Evolutionary conservation across 805 yeast species (phyloP).

Genomic region (Zygosaccharomyces pseudorouxii): DNA sequence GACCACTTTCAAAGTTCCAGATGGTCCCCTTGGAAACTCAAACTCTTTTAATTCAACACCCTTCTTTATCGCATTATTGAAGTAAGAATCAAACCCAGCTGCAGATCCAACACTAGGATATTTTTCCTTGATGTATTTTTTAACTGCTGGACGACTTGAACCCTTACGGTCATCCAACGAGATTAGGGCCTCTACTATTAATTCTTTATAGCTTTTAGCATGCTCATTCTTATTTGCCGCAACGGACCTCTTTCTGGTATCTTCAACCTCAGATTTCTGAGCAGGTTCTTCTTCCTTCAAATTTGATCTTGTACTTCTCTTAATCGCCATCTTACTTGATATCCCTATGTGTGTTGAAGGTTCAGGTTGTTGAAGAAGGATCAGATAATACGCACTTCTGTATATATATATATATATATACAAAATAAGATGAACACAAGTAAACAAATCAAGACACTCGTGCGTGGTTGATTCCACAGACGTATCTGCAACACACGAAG

Average conservation of each 20-base stretch:
- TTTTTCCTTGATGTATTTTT: conserved; percentile 63
- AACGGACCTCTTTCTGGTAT: conserved; percentile 3
- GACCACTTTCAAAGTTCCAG: conserved; percentile 71
- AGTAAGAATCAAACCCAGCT: conserved; percentile 65
- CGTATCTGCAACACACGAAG: background rate
- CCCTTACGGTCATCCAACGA: conserved; percentile 79
- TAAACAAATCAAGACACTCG: no score
- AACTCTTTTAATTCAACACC: conserved; percentile 77
- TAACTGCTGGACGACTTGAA: conserved; percentile 79
- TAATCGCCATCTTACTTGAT: conserved; percentile 8
- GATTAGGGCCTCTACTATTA: conserved; percentile 53
- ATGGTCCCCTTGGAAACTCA: conserved; percentile 81
- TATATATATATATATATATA: no score
- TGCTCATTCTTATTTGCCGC: conserved; percentile 6
- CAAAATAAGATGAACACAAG: no score
- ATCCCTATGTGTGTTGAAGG: background rate
- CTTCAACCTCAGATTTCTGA: conserved; percentile 1
- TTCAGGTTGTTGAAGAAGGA: no score
- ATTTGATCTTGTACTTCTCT: conserved; percentile 7
- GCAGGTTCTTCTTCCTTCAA: conserved; percentile 3
- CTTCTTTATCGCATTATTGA: conserved; percentile 72
- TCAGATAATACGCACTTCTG: no score
- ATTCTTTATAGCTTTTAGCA: conserved; percentile 27
- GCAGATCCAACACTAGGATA: conserved; percentile 53
- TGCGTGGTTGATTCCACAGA: no score